Evolutionary conservation across 2,329 filamentous ascomycete genomes (phyloP).

Genomic region (Sporothrix mexicana): DNA sequence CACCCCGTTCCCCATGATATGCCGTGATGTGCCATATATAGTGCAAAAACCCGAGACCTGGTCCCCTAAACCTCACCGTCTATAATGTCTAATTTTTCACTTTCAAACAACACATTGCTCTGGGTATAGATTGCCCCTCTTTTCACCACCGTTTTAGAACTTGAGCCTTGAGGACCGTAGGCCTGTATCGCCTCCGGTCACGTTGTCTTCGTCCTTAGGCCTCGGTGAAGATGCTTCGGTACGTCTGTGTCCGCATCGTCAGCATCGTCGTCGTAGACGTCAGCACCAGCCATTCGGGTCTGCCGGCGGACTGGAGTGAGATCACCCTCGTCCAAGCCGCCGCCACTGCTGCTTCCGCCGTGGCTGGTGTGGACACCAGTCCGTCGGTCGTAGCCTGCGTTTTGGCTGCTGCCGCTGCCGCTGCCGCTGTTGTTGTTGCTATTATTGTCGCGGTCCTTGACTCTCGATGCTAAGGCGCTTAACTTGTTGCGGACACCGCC

Average conservation of each 20-base stretch:
- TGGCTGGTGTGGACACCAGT: slow-evolving; percentile 29
- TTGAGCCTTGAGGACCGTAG: neutral
- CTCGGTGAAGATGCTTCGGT: slow-evolving; percentile 19
- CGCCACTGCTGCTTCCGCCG: neutral
- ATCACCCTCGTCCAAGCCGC: slow-evolving; percentile 12
- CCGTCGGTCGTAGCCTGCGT: neutral
- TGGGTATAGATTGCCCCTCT: slow-evolving; percentile 10
- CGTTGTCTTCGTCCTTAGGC: slow-evolving; percentile 29
- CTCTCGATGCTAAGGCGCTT: slow-evolving; percentile 40
- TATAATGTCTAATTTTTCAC: slow-evolving; percentile 1
- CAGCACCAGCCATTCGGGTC: neutral
- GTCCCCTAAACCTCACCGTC: slow-evolving; percentile 1
- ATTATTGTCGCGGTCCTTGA: slow-evolving; percentile 38
- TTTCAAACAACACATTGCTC: neutral
- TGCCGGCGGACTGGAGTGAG: slow-evolving; percentile 31
- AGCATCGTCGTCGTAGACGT: slow-evolving; percentile 15
- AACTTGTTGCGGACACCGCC: slow-evolving; percentile 40
- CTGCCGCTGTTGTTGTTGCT: neutral
- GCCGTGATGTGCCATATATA: neutral
- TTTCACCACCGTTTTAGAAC: neutral
- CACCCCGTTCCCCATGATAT: neutral
- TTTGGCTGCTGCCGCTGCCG: neutral
- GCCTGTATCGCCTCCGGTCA: neutral
- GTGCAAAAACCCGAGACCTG: neutral
- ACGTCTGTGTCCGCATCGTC: slow-evolving; percentile 35